Conservation (phyloP, 202 grass and related monocot genomes). For the Cymbopogon flexuosus region DNA sequence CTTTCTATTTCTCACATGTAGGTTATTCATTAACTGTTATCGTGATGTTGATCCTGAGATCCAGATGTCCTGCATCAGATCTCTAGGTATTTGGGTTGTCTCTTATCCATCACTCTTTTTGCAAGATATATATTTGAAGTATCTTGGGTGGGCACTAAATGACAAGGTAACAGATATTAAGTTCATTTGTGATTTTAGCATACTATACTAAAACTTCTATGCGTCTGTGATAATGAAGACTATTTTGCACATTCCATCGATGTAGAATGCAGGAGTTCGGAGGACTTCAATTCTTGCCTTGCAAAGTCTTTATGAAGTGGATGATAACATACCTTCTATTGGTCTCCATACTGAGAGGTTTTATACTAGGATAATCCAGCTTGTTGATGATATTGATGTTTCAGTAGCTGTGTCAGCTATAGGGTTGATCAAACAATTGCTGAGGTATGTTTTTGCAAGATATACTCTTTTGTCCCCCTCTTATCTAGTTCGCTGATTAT, state of each 20-base stretch:
- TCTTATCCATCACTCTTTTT: slow-evolving; percentile 96
- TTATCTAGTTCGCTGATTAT: neutral
- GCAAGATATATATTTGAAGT: slow-evolving; percentile 92
- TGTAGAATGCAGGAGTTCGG: slow-evolving; percentile 86
- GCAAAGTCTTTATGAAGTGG: slow-evolving; percentile 86
- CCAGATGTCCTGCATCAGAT: slow-evolving; percentile 56
- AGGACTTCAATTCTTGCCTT: slow-evolving; percentile 85
- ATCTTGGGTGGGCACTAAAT: slow-evolving; percentile 99
- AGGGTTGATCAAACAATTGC: slow-evolving; percentile 85
- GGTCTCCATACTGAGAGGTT: slow-evolving; percentile 90
- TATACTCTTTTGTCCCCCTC: neutral
- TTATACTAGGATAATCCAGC: slow-evolving; percentile 89
- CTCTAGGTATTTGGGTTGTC: slow-evolving; percentile 88
- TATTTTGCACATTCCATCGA: slow-evolving; percentile 17
- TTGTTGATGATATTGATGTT: slow-evolving; percentile 98
- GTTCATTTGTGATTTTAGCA: slow-evolving; percentile 15
- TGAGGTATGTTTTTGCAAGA: slow-evolving; percentile 49
- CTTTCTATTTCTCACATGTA: slow-evolving; percentile 30
- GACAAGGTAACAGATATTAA: slow-evolving; percentile 66
- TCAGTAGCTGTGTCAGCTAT: slow-evolving; percentile 93
- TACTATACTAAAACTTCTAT: slow-evolving; percentile 14
- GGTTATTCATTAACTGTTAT: slow-evolving; percentile 98
- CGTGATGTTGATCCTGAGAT: slow-evolving; percentile 97
- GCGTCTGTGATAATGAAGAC: neutral
- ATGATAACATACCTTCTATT: slow-evolving; percentile 89